Percentiles rank a stretch among this genome's conserved stretches.
Evolutionary conservation across 1,139 yeast species (phyloP).

Genomic region (Candida buenavistaensis): DNA sequence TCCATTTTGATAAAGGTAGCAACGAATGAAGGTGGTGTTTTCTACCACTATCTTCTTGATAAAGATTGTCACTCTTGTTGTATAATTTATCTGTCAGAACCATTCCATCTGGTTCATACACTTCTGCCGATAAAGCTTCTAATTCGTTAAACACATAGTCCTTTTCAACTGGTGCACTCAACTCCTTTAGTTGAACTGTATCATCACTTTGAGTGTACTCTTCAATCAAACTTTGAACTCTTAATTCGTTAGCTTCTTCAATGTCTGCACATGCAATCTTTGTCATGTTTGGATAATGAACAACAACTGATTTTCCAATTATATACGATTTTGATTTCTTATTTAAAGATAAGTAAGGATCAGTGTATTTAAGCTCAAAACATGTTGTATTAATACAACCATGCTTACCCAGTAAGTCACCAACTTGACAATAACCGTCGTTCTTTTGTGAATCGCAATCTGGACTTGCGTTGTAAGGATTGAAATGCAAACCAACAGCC

Average conservation of each 20-base stretch:
- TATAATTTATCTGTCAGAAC: slow-evolving; percentile 10
- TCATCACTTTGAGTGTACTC: slow-evolving; percentile 24
- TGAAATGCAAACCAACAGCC: slow-evolving; percentile 50
- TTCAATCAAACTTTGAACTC: slow-evolving; percentile 25
- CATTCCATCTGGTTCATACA: slow-evolving; percentile 14
- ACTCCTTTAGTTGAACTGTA: slow-evolving; percentile 20
- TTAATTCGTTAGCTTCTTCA: slow-evolving; percentile 28
- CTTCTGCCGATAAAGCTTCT: slow-evolving; percentile 18
- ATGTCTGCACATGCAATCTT: slow-evolving; percentile 63
- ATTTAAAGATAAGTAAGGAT: slow-evolving; percentile 55
- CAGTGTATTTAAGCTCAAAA: slow-evolving; percentile 52
- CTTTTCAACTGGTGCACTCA: slow-evolving; percentile 18
- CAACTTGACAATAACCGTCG: slow-evolving; percentile 57
- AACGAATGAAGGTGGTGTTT: slow-evolving; percentile 1
- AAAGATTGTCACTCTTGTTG: slow-evolving; percentile 8
- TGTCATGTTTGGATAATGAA: slow-evolving; percentile 50
- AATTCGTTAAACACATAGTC: slow-evolving; percentile 18
- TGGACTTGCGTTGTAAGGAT: slow-evolving; percentile 50
- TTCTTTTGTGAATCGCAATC: slow-evolving; percentile 45
- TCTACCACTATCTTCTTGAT: neutral
- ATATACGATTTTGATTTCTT: slow-evolving; percentile 47
- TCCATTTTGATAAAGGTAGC: slow-evolving; percentile 2
- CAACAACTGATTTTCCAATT: slow-evolving; percentile 52
- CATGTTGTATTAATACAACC: slow-evolving; percentile 59
- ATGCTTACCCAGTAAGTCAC: slow-evolving; percentile 66